A percentile compares a stretch with the other conserved stretches of the same genome.
phyloP scores from a whole-genome alignment of 2,329 filamentous ascomycete genomes.

The Ciborinia camelliae region DNA sequence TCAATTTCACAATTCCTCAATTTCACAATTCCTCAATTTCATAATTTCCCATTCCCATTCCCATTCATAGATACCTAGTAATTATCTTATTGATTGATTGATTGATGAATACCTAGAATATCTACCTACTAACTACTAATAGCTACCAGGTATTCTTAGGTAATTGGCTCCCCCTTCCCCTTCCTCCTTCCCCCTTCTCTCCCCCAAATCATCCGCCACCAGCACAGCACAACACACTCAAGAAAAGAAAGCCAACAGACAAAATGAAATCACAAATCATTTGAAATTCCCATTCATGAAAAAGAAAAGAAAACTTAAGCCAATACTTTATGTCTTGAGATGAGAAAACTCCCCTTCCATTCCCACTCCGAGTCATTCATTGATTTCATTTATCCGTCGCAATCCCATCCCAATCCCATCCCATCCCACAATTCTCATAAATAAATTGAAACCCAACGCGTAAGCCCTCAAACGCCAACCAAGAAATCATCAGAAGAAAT shows the following conservation, averaged over 20 bases:
- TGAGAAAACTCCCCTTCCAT: not conserved
- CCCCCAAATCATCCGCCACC: too few species aligned
- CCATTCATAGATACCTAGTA: too few species aligned
- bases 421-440: not conserved
- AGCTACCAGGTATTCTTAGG: too few species aligned
- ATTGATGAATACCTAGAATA: too few species aligned
- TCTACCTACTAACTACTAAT: too few species aligned
- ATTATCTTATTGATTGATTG: too few species aligned
- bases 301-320: not conserved
- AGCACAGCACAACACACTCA: not conserved
- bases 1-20: too few species aligned
- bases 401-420: not conserved
- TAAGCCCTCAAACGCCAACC: not conserved
- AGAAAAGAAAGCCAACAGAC: not conserved
- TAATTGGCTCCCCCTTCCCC: too few species aligned
- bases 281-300: not conserved
- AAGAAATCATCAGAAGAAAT: not conserved
- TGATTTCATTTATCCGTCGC: not conserved
- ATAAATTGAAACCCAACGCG: not conserved
- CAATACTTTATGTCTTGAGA: not conserved
- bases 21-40: too few species aligned
- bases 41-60: too few species aligned
- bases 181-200: too few species aligned
- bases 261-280: not conserved
- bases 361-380: not conserved